These are phyloP conservation scores for Agaricus sinodeliciosus DNA, from an alignment of 768 basidiomycete species.

Conservation along the genomic window DNA sequence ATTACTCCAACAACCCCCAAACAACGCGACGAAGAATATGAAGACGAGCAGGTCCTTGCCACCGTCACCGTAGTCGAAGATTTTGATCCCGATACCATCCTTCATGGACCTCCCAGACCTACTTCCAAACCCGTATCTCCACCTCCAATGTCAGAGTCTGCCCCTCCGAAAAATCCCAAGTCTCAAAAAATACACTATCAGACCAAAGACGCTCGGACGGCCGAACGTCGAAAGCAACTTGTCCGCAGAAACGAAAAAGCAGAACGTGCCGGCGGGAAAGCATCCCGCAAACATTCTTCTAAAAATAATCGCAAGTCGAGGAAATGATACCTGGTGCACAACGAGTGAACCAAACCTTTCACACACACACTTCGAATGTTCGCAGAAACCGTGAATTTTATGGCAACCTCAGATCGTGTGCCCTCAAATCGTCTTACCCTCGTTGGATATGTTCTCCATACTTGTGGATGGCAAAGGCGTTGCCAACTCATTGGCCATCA, in stretches of 20 bases:
- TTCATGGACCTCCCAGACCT: conserved; percentile 35
- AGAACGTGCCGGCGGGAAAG: conserved; percentile 11
- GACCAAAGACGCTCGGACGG: conserved; percentile 13
- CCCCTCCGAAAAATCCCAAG: conserved; percentile 8
- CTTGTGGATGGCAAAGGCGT: background rate
- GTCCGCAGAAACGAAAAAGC: conserved; percentile 15
- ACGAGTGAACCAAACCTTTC: background rate
- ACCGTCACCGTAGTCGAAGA: conserved; percentile 91
- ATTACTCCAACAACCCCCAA: conserved; percentile 25
- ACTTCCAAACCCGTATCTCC: conserved; percentile 4
- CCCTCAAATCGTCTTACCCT: too few relatives aligned
- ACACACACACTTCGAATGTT: background rate
- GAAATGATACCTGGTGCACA: conserved; percentile 1
- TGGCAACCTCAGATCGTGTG: background rate
- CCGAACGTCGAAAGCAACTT: conserved; percentile 14
- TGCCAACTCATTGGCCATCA: too few relatives aligned
- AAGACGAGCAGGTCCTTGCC: conserved; percentile 79
- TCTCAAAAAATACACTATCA: conserved; percentile 15
- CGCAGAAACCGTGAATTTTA: background rate
- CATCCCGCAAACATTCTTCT: conserved; percentile 1
- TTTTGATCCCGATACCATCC: conserved; percentile 67
- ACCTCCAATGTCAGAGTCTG: conserved; percentile 6
- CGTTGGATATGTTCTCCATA: background rate
- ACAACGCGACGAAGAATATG: conserved; percentile 63
- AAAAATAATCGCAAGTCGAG: conserved; percentile 10